Conservation (phyloP, 768 basidiomycete species). For the Holtermannia corniformis region DNA sequence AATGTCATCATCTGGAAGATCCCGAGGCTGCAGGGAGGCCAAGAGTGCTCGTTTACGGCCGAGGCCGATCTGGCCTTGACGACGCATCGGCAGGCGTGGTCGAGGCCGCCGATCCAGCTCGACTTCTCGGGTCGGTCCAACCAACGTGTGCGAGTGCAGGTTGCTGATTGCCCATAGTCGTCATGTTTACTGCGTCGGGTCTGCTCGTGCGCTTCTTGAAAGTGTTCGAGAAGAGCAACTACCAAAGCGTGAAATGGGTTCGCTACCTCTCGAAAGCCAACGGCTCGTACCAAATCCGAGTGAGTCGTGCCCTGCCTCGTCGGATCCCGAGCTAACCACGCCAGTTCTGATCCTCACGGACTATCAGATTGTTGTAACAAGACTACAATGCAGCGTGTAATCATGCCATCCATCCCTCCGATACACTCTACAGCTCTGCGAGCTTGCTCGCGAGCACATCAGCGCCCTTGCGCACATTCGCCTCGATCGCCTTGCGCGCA, state of each 20-base stretch:
- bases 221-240: constrained; percentile 92
- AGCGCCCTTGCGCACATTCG: constrained; percentile 59
- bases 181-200: constrained; percentile 98
- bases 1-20: constrained; percentile 97
- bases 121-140: constrained; percentile 62
- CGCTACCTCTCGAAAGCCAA: constrained; percentile 88
- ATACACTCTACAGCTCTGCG: constrained; percentile 31
- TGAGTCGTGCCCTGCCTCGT: constrained; percentile 50
- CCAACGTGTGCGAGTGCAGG: background rate
- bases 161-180: constrained; percentile 45
- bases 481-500: constrained; percentile 48
- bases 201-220: constrained; percentile 93
- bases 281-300: constrained; percentile 86
- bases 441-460: constrained; percentile 58
- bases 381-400: too few relatives aligned
- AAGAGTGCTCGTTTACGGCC: constrained; percentile 76
- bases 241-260: constrained; percentile 93
- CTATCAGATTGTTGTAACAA: too few relatives aligned
- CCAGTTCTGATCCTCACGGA: too few relatives aligned
- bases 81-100: constrained; percentile 92
- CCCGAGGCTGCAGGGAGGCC: constrained; percentile 80
- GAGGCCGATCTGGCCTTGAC: constrained; percentile 76
- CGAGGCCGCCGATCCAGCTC: constrained; percentile 91
- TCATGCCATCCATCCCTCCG: background rate
- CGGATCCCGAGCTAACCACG: background rate